A percentile compares a stretch with the other conserved stretches of the same genome.
Conservation (phyloP, 768 basidiomycete genomes). For the Phallus indusiatus region DNA sequence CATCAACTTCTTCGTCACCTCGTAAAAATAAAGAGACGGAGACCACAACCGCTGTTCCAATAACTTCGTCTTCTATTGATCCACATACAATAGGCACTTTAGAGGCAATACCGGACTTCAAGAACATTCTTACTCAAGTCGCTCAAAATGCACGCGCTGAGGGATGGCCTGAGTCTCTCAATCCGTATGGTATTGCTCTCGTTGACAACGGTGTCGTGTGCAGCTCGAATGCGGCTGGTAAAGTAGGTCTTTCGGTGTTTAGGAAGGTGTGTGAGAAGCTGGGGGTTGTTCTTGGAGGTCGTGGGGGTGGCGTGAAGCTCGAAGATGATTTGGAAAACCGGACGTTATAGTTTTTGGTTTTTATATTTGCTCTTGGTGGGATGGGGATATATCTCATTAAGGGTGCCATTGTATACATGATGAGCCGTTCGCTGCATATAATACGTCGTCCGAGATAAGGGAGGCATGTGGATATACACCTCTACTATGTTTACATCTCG, state of each 20-base stretch:
- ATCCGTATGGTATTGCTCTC: slow-evolving; percentile 30
- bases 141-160: slow-evolving; percentile 36
- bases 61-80: neutral
- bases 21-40: neutral
- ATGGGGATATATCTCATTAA: no score
- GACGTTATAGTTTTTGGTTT: no score
- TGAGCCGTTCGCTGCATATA: no score
- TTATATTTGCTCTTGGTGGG: no score
- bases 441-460: no score
- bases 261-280: neutral
- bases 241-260: slow-evolving; percentile 3
- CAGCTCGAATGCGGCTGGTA: slow-evolving; percentile 20
- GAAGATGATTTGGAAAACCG: no score
- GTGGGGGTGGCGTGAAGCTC: no score
- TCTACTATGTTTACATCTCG: no score
- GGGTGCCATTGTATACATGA: no score
- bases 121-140: slow-evolving; percentile 37
- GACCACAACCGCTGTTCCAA: no score
- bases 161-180: neutral
- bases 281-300: neutral
- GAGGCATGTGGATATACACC: no score
- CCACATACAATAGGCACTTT: slow-evolving; percentile 26
- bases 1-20: neutral
- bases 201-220: slow-evolving; percentile 60
- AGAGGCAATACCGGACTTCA: slow-evolving; percentile 53